phyloP scores from a whole-genome alignment of 345 rosid genomes.

The Cardamine occulta region DNA sequence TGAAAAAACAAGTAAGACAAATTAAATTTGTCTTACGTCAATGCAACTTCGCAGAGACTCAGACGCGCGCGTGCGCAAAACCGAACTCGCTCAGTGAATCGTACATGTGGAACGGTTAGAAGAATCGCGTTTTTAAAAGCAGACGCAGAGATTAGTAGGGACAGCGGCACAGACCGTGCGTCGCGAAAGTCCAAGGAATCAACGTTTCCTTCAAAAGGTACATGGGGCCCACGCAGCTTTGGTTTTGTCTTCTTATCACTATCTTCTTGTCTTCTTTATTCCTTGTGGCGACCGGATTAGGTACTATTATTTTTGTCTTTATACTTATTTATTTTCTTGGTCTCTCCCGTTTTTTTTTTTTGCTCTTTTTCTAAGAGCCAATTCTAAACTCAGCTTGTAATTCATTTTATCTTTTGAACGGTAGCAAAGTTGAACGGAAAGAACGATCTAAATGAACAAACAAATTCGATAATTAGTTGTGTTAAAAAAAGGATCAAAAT shows the following conservation, averaged over 20 bases:
- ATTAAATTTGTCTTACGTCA: neutral
- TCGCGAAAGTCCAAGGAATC: conserved; percentile 55
- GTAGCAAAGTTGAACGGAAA: no score
- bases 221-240: conserved; percentile 60
- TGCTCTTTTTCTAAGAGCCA: neutral
- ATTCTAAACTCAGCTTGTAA: neutral
- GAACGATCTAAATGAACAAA: neutral
- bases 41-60: neutral
- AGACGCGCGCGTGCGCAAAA: conserved; percentile 1
- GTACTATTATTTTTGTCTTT: neutral
- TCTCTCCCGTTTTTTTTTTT: neutral
- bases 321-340: neutral
- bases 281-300: conserved; percentile 34
- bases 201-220: conserved; percentile 36
- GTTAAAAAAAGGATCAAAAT: neutral
- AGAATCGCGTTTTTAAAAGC: neutral
- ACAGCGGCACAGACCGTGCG: conserved; percentile 40
- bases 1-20: conserved; percentile 24
- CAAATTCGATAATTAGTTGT: neutral
- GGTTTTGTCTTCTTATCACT: conserved; percentile 39
- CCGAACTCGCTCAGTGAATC: conserved; percentile 6
- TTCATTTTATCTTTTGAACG: neutral
- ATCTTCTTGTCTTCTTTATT: conserved; percentile 12
- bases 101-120: neutral
- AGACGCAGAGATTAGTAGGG: conserved; percentile 28